These are phyloP conservation scores for Suhomyces bribrorum DNA, from an alignment of 1,139 yeast genomes.

Conservation along the genomic window DNA sequence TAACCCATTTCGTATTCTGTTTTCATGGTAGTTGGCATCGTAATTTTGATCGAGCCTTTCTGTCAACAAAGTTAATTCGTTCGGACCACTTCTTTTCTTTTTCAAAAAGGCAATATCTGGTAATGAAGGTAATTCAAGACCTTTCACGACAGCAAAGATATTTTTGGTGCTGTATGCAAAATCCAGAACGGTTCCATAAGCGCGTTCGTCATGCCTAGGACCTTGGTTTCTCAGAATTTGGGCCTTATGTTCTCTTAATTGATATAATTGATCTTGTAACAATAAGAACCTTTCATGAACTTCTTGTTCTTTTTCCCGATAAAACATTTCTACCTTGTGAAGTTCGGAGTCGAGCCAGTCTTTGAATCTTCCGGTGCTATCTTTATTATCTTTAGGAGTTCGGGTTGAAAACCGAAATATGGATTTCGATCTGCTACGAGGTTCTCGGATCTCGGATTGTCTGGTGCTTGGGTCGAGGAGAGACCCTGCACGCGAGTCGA, in stretches of 20 bases:
- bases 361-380: conserved; percentile 46
- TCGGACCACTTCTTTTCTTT: conserved; percentile 19
- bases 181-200: conserved; percentile 28
- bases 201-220: conserved; percentile 14
- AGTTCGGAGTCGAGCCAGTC: conserved; percentile 65
- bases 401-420: conserved; percentile 26
- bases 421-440: conserved; percentile 16
- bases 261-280: conserved; percentile 68
- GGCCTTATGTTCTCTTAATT: conserved; percentile 56
- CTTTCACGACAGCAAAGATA: conserved; percentile 35
- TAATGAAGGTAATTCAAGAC: conserved; percentile 58
- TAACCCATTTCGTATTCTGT: conserved; percentile 43
- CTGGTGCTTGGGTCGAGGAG: no score
- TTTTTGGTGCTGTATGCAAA: conserved; percentile 37
- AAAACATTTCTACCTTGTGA: conserved; percentile 61
- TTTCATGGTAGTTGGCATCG: conserved; percentile 41
- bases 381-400: conserved; percentile 21
- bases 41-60: conserved; percentile 12
- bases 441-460: no score
- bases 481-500: background rate
- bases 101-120: conserved; percentile 52
- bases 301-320: conserved; percentile 58
- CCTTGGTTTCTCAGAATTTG: conserved; percentile 13
- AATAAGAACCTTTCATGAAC: conserved; percentile 60
- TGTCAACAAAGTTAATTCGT: conserved; percentile 10